These are phyloP conservation scores for Acorus calamus DNA, from an alignment of 106 monocot genomes.

Conservation along the genomic window DNA sequence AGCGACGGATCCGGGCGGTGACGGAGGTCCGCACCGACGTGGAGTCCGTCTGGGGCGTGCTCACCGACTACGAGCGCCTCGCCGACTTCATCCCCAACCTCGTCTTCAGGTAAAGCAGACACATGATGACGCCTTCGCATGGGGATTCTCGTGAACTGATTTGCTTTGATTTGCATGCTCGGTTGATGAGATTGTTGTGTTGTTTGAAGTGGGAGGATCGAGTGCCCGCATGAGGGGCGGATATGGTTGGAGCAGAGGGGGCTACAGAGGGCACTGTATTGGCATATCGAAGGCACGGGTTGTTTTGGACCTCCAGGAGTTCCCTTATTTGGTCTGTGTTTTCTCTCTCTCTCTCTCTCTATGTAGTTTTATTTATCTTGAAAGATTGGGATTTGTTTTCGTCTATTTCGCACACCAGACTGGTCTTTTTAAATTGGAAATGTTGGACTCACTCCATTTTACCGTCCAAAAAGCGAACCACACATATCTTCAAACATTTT, in stretches of 20 bases:
- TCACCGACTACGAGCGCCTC: slow-evolving; percentile 92
- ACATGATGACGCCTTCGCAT: too few relatives aligned
- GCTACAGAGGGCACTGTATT: slow-evolving; percentile 70
- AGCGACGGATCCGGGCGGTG: slow-evolving; percentile 46
- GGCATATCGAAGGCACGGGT: slow-evolving; percentile 95
- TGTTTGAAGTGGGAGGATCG: slow-evolving; percentile 60
- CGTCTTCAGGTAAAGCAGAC: slow-evolving; percentile 46
- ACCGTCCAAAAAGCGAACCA: too few relatives aligned
- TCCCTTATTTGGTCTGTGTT: slow-evolving; percentile 46
- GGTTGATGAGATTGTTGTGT: not conserved
- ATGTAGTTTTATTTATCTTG: not conserved
- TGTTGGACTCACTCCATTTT: too few relatives aligned
- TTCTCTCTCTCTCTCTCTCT: not conserved
- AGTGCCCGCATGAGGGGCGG: slow-evolving; percentile 76
- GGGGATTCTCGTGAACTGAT: too few relatives aligned
- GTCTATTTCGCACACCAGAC: too few relatives aligned
- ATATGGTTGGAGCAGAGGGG: slow-evolving; percentile 97
- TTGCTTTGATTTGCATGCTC: too few relatives aligned
- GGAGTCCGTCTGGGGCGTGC: slow-evolving; percentile 65
- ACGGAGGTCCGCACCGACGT: slow-evolving; percentile 49
- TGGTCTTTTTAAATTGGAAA: too few relatives aligned
- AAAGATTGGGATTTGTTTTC: too few relatives aligned
- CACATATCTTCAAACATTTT: too few relatives aligned
- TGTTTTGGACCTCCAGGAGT: slow-evolving; percentile 81
- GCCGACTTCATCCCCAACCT: slow-evolving; percentile 98